Evolutionary conservation across 2,329 filamentous ascomycete genomes (phyloP).

Genomic region (Parastagonospora nodorum): DNA sequence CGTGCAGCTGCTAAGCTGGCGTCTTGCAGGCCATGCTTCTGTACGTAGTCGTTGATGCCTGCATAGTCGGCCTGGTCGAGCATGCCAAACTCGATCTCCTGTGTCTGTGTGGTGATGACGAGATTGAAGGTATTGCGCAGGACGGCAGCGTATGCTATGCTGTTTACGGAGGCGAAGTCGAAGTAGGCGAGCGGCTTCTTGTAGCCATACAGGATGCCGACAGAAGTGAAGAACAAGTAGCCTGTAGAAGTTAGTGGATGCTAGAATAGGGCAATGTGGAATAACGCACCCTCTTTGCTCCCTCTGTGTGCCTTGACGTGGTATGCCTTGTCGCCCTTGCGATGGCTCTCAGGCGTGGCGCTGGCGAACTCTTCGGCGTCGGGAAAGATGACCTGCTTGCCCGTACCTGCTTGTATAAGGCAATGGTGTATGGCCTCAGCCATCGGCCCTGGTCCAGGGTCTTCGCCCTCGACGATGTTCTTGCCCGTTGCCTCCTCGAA

Average conservation of each 20-base stretch:
- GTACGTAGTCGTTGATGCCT: slow-evolving; percentile 67
- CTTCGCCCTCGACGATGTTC: slow-evolving; percentile 49
- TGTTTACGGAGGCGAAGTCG: slow-evolving; percentile 62
- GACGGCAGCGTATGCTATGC: slow-evolving; percentile 67
- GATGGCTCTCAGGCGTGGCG: slow-evolving; percentile 63
- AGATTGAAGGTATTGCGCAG: slow-evolving; percentile 70
- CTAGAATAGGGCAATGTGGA: background rate
- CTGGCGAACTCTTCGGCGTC: slow-evolving; percentile 64
- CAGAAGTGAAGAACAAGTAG: slow-evolving; percentile 66
- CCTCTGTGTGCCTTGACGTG: slow-evolving; percentile 68
- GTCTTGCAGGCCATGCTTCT: slow-evolving; percentile 65
- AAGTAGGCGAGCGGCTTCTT: slow-evolving; percentile 69
- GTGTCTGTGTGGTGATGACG: slow-evolving; percentile 57
- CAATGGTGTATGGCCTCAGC: slow-evolving; percentile 51
- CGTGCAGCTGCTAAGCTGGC: slow-evolving; percentile 65
- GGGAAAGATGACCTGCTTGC: slow-evolving; percentile 58
- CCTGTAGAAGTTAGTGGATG: slow-evolving; percentile 46
- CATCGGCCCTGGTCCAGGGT: slow-evolving; percentile 50
- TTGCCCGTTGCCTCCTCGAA: slow-evolving; percentile 59
- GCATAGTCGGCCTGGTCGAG: slow-evolving; percentile 67
- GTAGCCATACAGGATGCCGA: slow-evolving; percentile 67
- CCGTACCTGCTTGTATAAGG: slow-evolving; percentile 50
- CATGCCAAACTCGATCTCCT: slow-evolving; percentile 69
- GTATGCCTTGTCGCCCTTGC: slow-evolving; percentile 66
- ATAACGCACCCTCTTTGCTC: slow-evolving; percentile 64